A percentile compares a stretch with the other conserved stretches of the same genome.
These are phyloP conservation scores for Solanum tarijense DNA, from an alignment of 257 asterid species.

Conservation along the genomic window DNA sequence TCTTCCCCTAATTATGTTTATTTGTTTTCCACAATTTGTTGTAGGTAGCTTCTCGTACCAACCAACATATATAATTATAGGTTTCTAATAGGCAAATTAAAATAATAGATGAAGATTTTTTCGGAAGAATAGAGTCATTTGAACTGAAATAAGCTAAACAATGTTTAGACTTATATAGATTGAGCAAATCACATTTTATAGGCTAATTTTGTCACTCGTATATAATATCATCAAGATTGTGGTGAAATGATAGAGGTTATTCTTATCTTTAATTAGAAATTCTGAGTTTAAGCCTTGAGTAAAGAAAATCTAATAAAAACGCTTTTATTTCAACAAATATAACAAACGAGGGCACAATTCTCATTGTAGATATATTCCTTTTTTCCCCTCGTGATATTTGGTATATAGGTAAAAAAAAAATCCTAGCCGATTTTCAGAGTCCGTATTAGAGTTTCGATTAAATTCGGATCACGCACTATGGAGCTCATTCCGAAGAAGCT, in stretches of 20 bases:
- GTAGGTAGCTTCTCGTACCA: neutral
- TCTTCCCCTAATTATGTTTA: neutral
- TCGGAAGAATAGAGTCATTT: neutral
- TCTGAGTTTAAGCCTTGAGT: rapidly evolving
- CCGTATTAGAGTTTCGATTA: too few relatives aligned
- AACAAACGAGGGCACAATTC: neutral
- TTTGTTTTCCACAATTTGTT: neutral
- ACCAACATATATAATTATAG: neutral
- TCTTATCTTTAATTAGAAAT: neutral
- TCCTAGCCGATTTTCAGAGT: too few relatives aligned
- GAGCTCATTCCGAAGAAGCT: rapidly evolving
- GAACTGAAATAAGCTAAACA: neutral
- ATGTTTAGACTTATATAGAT: neutral
- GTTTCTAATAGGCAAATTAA: neutral
- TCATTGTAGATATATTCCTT: neutral
- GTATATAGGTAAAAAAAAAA: neutral
- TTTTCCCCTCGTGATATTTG: neutral
- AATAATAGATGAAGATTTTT: neutral
- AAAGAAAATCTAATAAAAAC: neutral
- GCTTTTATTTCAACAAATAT: too few relatives aligned
- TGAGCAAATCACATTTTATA: neutral
- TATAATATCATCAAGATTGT: neutral
- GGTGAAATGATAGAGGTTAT: neutral
- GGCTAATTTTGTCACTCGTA: neutral
- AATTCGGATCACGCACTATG: neutral